Evolutionary conservation across 768 basidiomycete species (phyloP).

Genomic region (Cystofilobasidium capitatum): DNA sequence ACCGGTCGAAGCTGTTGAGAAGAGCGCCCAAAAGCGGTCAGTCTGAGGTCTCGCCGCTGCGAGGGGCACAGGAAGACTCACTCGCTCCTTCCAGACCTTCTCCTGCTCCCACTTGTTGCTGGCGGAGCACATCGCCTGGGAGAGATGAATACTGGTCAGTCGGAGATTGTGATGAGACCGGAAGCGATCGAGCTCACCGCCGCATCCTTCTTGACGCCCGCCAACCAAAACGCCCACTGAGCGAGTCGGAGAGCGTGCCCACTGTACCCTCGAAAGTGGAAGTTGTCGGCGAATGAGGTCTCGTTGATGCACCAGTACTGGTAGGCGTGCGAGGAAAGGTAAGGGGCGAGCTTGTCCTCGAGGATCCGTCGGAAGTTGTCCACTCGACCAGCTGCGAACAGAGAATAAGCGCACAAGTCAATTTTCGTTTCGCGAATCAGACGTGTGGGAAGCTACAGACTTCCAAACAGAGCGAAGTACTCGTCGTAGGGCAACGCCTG

Average conservation of each 20-base stretch:
- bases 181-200: conserved; percentile 32
- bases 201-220: conserved; percentile 52
- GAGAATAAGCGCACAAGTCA: background rate
- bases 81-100: conserved; percentile 49
- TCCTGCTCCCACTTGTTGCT: conserved; percentile 52
- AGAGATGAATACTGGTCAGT: conserved; percentile 45
- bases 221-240: conserved; percentile 50
- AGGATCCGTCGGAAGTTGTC: conserved; percentile 53
- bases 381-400: conserved; percentile 61
- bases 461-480: conserved; percentile 43
- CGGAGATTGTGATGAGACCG: background rate
- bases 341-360: conserved; percentile 54
- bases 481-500: conserved; percentile 52
- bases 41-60: no score
- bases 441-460: background rate
- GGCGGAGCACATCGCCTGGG: conserved; percentile 50
- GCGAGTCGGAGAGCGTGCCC: conserved; percentile 56
- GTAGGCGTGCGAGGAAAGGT: conserved; percentile 48
- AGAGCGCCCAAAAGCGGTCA: no score
- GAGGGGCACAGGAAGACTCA: background rate
- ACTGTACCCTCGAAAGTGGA: conserved; percentile 61
- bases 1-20: conserved; percentile 50
- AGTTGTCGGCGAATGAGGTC: conserved; percentile 45
- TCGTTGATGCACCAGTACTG: conserved; percentile 60
- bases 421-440: background rate